Evolutionary conservation across 345 rosid genomes (phyloP).

Genomic region (Pistacia atlantica): DNA sequence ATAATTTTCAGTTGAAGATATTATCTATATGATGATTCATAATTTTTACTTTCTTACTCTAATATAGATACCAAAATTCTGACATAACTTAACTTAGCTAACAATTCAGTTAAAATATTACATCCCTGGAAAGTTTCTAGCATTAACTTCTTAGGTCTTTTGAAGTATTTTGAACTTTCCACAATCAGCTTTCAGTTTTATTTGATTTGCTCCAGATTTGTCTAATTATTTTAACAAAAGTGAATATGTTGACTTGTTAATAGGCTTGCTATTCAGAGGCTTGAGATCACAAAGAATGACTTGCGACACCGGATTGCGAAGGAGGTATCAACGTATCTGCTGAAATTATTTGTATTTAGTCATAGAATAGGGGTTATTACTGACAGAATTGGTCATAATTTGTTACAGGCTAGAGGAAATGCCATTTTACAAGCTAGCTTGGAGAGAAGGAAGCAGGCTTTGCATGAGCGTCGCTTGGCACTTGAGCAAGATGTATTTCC

Average conservation of each 20-base stretch:
- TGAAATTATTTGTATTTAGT: conserved; percentile 6
- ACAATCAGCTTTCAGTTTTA: neutral
- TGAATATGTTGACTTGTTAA: conserved; percentile 23
- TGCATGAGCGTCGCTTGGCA: conserved; percentile 96
- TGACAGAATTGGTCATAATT: conserved; percentile 24
- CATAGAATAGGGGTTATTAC: conserved; percentile 20
- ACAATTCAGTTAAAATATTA: neutral
- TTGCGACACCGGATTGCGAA: conserved; percentile 91
- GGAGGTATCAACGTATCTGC: conserved; percentile 61
- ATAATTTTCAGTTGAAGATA: no score
- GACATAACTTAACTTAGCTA: no score
- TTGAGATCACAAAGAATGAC: conserved; percentile 94
- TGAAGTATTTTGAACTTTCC: neutral
- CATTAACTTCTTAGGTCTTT: neutral
- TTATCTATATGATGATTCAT: no score
- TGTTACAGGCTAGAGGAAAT: conserved; percentile 87
- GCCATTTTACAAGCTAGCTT: conserved; percentile 96
- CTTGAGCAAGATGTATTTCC: conserved; percentile 94
- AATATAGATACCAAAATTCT: no score
- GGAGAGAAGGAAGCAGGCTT: conserved; percentile 98
- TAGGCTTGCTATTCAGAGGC: conserved; percentile 97
- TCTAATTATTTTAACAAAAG: conserved; percentile 6
- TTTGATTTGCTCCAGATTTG: neutral
- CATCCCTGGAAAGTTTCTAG: neutral
- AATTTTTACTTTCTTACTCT: no score